Percentiles rank a stretch among this genome's conserved stretches.
phyloP scores from a whole-genome alignment of 768 basidiomycete genomes.

The Tricholoma flavovirens region DNA sequence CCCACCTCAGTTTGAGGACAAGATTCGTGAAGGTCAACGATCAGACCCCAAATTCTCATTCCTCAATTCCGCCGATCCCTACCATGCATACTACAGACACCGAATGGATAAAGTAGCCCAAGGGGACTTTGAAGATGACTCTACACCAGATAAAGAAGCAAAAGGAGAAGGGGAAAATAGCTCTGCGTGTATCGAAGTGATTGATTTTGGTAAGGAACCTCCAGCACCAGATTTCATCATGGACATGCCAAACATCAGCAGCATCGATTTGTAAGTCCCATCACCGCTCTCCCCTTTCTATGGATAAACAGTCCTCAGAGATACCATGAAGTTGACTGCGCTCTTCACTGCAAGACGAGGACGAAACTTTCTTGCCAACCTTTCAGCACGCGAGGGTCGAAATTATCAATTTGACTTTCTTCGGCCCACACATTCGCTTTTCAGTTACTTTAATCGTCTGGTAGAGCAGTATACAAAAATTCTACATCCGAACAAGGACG shows the following conservation, averaged over 20 bases:
- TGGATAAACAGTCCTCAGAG: slow-evolving; percentile 40
- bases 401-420: slow-evolving; percentile 99
- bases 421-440: slow-evolving; percentile 91
- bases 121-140: slow-evolving; percentile 69
- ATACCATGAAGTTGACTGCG: slow-evolving; percentile 94
- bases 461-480: slow-evolving; percentile 95
- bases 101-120: slow-evolving; percentile 77
- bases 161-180: slow-evolving; percentile 29
- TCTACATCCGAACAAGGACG: slow-evolving; percentile 75
- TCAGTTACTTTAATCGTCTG: slow-evolving; percentile 94
- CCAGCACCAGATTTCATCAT: slow-evolving; percentile 78
- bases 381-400: slow-evolving; percentile 84
- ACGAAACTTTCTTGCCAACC: slow-evolving; percentile 73
- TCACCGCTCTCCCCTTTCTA: slow-evolving; percentile 4
- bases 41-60: slow-evolving; percentile 98
- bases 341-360: slow-evolving; percentile 93
- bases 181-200: slow-evolving; percentile 34
- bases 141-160: slow-evolving; percentile 38
- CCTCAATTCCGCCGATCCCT: slow-evolving; percentile 93
- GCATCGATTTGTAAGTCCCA: slow-evolving; percentile 81
- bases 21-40: slow-evolving; percentile 94
- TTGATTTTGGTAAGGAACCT: slow-evolving; percentile 70
- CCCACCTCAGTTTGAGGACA: slow-evolving; percentile 90
- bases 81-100: slow-evolving; percentile 97
- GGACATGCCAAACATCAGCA: slow-evolving; percentile 80